These are phyloP conservation scores for Akanthomyces dipterigenus DNA, from an alignment of 2,329 filamentous ascomycete genomes.

Conservation along the genomic window DNA sequence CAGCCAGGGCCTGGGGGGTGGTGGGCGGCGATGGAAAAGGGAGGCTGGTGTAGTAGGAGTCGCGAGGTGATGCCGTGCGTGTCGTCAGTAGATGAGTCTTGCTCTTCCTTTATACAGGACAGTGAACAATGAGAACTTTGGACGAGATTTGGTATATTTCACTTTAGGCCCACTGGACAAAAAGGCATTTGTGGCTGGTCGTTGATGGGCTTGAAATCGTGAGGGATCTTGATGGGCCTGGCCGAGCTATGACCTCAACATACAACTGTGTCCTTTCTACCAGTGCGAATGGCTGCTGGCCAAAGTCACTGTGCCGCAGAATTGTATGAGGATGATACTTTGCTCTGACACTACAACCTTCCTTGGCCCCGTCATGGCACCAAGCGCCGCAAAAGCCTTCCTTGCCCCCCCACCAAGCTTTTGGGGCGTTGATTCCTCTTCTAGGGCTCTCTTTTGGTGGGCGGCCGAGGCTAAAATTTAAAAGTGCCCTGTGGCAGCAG, in stretches of 20 bases:
- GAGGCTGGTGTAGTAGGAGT: constrained; percentile 2
- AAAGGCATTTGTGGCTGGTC: too few species aligned
- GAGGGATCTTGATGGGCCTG: background rate
- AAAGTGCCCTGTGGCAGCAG: too few species aligned
- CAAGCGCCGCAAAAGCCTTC: background rate
- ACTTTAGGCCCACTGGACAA: too few species aligned
- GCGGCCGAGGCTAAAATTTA: too few species aligned
- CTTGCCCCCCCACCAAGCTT: background rate
- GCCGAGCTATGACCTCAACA: constrained; percentile 21
- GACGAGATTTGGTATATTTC: too few species aligned
- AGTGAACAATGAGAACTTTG: background rate
- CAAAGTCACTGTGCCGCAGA: background rate
- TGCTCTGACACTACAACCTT: too few species aligned
- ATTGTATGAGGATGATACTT: background rate
- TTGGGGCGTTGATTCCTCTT: too few species aligned
- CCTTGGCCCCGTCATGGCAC: background rate
- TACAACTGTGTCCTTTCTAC: constrained; percentile 33
- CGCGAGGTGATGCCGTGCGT: too few species aligned
- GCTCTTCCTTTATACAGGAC: background rate
- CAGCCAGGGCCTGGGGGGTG: too few species aligned
- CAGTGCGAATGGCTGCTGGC: too few species aligned
- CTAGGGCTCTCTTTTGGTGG: too few species aligned
- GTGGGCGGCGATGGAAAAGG: background rate
- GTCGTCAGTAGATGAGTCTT: too few species aligned
- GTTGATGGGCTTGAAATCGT: background rate